phyloP scores from a whole-genome alignment of 73 alveolate genomes.

The Paramecium tetraurelia region DNA sequence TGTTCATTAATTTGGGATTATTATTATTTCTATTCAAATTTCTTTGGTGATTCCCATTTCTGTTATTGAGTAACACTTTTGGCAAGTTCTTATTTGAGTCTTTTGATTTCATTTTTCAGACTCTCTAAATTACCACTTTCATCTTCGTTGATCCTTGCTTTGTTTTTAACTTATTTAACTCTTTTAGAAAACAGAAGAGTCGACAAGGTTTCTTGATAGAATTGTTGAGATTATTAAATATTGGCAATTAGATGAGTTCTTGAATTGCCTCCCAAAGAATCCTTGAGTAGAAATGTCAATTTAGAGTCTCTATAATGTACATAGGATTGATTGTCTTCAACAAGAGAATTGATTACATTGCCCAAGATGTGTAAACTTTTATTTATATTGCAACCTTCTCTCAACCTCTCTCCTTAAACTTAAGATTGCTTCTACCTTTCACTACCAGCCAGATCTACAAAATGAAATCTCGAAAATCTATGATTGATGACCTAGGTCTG shows the following conservation, averaged over 20 bases:
- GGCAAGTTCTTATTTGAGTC: constrained; percentile 53
- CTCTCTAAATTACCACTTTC: constrained; percentile 61
- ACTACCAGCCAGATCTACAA: constrained; percentile 98
- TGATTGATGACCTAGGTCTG: constrained; percentile 64
- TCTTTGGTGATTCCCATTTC: constrained; percentile 29
- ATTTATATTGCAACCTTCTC: constrained; percentile 96
- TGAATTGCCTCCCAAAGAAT: constrained; percentile 69
- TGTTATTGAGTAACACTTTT: neutral
- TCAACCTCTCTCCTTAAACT: constrained; percentile 84
- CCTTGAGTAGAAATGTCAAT: constrained; percentile 75
- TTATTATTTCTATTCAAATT: neutral
- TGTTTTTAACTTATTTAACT: constrained; percentile 72
- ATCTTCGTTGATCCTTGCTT: constrained; percentile 67
- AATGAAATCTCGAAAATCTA: constrained; percentile 89
- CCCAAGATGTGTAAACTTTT: constrained; percentile 91
- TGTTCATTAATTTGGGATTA: neutral
- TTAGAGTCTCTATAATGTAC: constrained; percentile 82
- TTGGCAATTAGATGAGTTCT: constrained; percentile 75
- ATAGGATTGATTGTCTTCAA: constrained; percentile 40
- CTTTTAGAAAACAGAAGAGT: constrained; percentile 74
- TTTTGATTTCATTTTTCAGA: constrained; percentile 61
- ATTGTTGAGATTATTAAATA: constrained; percentile 65
- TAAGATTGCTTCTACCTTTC: constrained; percentile 95
- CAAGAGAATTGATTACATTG: constrained; percentile 79
- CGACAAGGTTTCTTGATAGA: constrained; percentile 71